phyloP scores from a whole-genome alignment of 73 alveolate genomes.

The Urostyla sp. region DNA sequence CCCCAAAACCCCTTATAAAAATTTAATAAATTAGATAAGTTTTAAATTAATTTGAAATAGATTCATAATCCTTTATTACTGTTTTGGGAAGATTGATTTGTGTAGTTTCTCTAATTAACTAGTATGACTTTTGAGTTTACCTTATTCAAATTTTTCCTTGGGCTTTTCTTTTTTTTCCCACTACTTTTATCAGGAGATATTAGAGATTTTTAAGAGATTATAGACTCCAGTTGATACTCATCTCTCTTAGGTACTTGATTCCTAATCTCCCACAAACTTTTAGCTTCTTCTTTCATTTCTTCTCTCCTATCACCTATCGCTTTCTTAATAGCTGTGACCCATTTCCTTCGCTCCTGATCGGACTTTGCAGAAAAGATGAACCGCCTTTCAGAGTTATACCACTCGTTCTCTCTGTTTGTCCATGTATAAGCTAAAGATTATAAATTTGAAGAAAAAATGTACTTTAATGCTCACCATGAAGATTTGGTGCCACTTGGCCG shows the following conservation, averaged over 20 bases:
- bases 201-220: too few relatives aligned
- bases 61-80: too few relatives aligned
- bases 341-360: slow-evolving; percentile 18
- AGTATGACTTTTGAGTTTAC: too few relatives aligned
- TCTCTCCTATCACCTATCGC: slow-evolving; percentile 26
- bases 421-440: slow-evolving; percentile 29
- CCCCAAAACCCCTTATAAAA: too few relatives aligned
- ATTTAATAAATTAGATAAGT: too few relatives aligned
- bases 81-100: too few relatives aligned
- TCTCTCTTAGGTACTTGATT: background rate
- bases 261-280: too few relatives aligned
- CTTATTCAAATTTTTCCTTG: too few relatives aligned
- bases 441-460: background rate
- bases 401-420: slow-evolving; percentile 51
- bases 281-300: slow-evolving; percentile 4
- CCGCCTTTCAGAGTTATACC: slow-evolving; percentile 58
- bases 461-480: slow-evolving; percentile 39
- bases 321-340: slow-evolving; percentile 39
- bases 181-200: background rate
- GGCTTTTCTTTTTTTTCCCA: background rate
- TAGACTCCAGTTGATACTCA: background rate
- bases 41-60: too few relatives aligned
- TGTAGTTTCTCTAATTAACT: too few relatives aligned
- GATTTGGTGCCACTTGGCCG: slow-evolving; percentile 3
- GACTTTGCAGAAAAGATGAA: slow-evolving; percentile 18